A percentile compares a stretch with the other conserved stretches of the same genome.
Conservation (phyloP, 345 rosid species). For the Odontarrhena argentea region DNA sequence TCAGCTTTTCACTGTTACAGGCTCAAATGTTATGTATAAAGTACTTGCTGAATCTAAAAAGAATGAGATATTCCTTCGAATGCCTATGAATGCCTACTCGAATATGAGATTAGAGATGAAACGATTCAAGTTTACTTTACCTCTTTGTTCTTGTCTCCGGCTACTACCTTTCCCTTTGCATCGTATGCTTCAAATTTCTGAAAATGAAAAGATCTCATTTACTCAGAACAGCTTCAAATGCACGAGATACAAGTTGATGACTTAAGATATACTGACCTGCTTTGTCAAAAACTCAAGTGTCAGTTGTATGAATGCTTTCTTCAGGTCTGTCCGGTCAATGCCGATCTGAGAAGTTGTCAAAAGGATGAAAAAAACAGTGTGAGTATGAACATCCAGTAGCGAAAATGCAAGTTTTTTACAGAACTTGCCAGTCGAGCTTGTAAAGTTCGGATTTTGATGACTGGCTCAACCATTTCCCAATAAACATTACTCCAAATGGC, state of each 20-base stretch:
- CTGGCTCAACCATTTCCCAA: slow-evolving; percentile 96
- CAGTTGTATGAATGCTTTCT: slow-evolving; percentile 76
- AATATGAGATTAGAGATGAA: slow-evolving; percentile 1
- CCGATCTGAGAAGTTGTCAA: slow-evolving; percentile 62
- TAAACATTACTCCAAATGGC: slow-evolving; percentile 65
- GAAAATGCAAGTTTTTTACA: neutral
- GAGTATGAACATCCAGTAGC: neutral
- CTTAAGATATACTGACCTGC: slow-evolving; percentile 57
- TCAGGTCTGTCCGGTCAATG: slow-evolving; percentile 68
- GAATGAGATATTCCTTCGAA: neutral
- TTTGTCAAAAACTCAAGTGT: slow-evolving; percentile 84
- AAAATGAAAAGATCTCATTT: slow-evolving; percentile 29
- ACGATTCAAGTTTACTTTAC: slow-evolving; percentile 40
- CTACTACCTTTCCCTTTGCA: slow-evolving; percentile 66
- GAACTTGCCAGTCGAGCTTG: slow-evolving; percentile 87
- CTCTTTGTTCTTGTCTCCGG: slow-evolving; percentile 88
- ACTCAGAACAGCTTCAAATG: slow-evolving; percentile 17
- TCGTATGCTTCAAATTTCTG: slow-evolving; percentile 98
- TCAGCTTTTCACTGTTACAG: neutral
- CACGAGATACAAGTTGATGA: slow-evolving; percentile 16
- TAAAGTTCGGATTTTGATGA: slow-evolving; percentile 73
- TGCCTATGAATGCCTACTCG: slow-evolving; percentile 4
- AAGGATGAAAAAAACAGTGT: slow-evolving; percentile 15
- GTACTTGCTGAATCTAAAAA: neutral
- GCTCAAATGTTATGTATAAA: neutral